These are phyloP conservation scores for Rhodomyrtus psidioides DNA, from an alignment of 441 rosid species.

Conservation along the genomic window DNA sequence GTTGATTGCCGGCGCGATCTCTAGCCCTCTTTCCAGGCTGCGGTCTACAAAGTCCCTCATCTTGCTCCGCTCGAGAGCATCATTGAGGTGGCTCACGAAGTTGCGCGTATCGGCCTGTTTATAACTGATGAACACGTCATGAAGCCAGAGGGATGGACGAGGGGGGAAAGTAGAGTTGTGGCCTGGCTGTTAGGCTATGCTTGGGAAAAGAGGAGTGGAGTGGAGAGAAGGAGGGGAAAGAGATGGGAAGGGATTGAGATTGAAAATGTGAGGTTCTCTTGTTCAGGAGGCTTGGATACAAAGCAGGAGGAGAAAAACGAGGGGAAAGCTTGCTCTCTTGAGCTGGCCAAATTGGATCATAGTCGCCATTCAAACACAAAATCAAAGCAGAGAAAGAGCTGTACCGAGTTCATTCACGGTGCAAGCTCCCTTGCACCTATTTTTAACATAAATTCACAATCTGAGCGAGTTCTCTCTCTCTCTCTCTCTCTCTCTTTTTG, in stretches of 20 bases:
- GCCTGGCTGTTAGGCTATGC: not conserved
- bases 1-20: not conserved
- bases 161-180: not conserved
- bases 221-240: not conserved
- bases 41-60: not conserved
- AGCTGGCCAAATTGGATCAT: not conserved
- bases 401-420: too few species aligned
- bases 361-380: not conserved
- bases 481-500: too few species aligned
- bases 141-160: not conserved
- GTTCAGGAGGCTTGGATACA: not conserved
- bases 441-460: not conserved
- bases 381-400: not conserved
- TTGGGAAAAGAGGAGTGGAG: not conserved
- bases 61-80: not conserved
- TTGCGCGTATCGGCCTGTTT: not conserved
- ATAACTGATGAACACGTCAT: not conserved
- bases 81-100: not conserved
- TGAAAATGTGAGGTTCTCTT: not conserved
- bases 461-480: too few species aligned
- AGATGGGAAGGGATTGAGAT: not conserved
- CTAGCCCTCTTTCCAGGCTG: not conserved
- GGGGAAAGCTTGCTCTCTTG: not conserved
- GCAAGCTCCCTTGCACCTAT: not conserved
- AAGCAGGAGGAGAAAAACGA: not conserved